phyloP scores from a whole-genome alignment of 164 flowering plant species.

The Macadamia tetraphylla region DNA sequence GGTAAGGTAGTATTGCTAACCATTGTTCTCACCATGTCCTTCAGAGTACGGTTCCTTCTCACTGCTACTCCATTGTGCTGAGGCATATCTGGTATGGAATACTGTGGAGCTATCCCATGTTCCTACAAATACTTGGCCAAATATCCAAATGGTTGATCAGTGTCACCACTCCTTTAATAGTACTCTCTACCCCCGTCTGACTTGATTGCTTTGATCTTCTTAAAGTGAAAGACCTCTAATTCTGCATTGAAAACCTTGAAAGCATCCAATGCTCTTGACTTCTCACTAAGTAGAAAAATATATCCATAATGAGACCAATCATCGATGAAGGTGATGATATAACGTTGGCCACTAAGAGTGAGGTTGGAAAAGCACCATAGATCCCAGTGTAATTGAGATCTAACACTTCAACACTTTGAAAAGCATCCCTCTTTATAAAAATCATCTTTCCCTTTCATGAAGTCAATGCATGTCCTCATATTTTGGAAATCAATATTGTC shows the following conservation, averaged over 20 bases:
- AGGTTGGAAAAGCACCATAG: conserved; percentile 15
- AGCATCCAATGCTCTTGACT: not conserved
- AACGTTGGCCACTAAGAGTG: conserved; percentile 13
- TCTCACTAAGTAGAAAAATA: too few relatives aligned
- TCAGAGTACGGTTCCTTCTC: not conserved
- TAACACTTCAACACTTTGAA: not conserved
- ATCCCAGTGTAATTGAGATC: conserved; percentile 10
- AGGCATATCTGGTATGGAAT: not conserved
- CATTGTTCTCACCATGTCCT: conserved; percentile 5
- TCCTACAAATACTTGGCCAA: conserved; percentile 17
- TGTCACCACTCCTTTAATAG: not conserved
- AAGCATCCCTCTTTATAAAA: not conserved
- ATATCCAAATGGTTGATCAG: conserved; percentile 15
- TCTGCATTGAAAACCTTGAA: conserved; percentile 5
- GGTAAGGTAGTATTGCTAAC: conserved; percentile 7
- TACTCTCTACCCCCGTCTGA: too few relatives aligned
- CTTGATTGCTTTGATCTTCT: too few relatives aligned
- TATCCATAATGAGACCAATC: conserved; percentile 1
- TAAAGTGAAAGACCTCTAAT: not conserved
- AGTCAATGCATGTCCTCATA: conserved; percentile 6
- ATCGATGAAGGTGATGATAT: conserved; percentile 16
- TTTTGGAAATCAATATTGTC: conserved; percentile 7
- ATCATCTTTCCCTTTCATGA: conserved; percentile 11
- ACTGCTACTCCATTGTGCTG: conserved; percentile 7
- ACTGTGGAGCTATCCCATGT: conserved; percentile 11